Percentiles rank a stretch among this genome's conserved stretches.
phyloP scores from a whole-genome alignment of 768 basidiomycete genomes.

The Suillus fuscotomentosus region DNA sequence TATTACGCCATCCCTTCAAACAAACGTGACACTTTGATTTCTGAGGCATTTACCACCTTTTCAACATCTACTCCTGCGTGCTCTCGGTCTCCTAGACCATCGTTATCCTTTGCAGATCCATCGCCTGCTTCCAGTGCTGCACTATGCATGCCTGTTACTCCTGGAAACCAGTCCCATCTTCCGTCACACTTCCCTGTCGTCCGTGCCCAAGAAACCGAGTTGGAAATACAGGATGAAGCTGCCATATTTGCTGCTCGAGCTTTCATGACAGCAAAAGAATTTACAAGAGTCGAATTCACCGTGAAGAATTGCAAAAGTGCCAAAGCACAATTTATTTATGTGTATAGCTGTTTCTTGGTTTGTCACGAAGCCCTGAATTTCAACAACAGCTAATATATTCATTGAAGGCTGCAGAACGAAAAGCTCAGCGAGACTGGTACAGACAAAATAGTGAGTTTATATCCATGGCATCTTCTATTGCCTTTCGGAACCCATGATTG shows the following conservation, averaged over 20 bases:
- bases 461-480: background rate
- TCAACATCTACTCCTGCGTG: constrained; percentile 63
- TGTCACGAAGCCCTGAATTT: constrained; percentile 28
- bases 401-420: constrained; percentile 76
- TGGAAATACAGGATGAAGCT: constrained; percentile 69
- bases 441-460: constrained; percentile 64
- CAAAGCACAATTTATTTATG: constrained; percentile 71
- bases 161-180: constrained; percentile 11
- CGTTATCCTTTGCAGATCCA: constrained; percentile 32
- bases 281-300: constrained; percentile 65
- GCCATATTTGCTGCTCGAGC: constrained; percentile 67
- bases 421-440: constrained; percentile 82
- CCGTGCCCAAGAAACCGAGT: constrained; percentile 39
- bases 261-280: constrained; percentile 77
- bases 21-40: constrained; percentile 38
- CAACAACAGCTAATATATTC: constrained; percentile 8
- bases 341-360: constrained; percentile 87
- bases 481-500: background rate
- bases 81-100: constrained; percentile 39
- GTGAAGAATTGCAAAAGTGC: constrained; percentile 65
- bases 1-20: constrained; percentile 55
- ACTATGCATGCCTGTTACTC: constrained; percentile 31
- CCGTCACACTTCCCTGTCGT: constrained; percentile 21
- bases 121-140: constrained; percentile 28
- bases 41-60: constrained; percentile 35